These are phyloP conservation scores for Stephania japonica DNA, from an alignment of 164 flowering plant genomes.

Conservation along the genomic window DNA sequence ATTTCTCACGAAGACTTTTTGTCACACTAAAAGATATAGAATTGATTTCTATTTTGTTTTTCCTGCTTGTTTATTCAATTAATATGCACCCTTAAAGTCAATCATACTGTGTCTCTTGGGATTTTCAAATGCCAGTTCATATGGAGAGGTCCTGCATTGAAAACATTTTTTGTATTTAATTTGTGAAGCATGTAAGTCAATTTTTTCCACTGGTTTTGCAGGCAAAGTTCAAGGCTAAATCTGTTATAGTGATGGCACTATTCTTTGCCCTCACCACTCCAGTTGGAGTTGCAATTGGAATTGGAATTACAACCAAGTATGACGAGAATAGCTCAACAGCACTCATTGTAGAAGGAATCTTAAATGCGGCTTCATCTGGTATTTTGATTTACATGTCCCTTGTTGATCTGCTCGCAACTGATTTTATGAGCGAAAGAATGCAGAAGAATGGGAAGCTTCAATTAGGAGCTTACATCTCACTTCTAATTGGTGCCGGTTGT, in stretches of 20 bases:
- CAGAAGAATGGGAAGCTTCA: constrained; percentile 23
- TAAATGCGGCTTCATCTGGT: constrained; percentile 25
- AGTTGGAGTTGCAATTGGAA: constrained; percentile 22
- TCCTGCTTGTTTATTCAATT: not conserved
- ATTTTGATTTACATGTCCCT: constrained; percentile 30
- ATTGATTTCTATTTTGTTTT: not conserved
- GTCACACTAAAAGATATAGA: not conserved
- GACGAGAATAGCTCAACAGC: constrained; percentile 17
- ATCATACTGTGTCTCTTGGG: no score
- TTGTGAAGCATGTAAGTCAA: no score
- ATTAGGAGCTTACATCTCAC: constrained; percentile 15
- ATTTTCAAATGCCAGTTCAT: no score
- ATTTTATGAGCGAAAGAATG: constrained; percentile 26
- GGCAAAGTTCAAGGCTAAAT: constrained; percentile 20
- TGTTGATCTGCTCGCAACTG: constrained; percentile 29
- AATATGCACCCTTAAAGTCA: not conserved
- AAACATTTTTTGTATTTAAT: no score
- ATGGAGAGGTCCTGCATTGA: no score
- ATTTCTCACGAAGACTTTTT: no score
- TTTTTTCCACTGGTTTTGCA: not conserved
- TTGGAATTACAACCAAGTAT: constrained; percentile 16
- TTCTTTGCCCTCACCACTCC: constrained; percentile 34
- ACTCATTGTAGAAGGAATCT: constrained; percentile 20
- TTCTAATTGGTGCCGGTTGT: constrained; percentile 22
- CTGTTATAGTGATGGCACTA: constrained; percentile 14